Percentiles rank a stretch among this genome's conserved stretches.
These are phyloP conservation scores for Vitellaria paradoxa DNA, from an alignment of 179 eudicot species.

Conservation along the genomic window DNA sequence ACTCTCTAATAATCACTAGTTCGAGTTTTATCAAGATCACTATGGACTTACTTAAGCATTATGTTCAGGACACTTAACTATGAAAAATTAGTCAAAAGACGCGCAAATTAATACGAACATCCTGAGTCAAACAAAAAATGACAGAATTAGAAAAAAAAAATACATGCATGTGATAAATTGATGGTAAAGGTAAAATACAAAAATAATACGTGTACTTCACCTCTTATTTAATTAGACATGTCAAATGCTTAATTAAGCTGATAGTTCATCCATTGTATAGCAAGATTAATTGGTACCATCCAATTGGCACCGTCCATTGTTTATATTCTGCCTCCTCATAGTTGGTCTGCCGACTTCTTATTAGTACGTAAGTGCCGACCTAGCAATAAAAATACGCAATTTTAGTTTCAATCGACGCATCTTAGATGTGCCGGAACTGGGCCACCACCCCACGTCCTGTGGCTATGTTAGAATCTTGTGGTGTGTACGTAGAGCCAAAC, in stretches of 20 bases:
- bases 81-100: too few species aligned
- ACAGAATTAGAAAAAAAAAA: too few species aligned
- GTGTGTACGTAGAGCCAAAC: background rate
- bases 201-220: background rate
- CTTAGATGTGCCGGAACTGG: background rate
- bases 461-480: background rate
- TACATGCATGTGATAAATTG: too few species aligned
- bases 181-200: background rate
- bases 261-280: background rate
- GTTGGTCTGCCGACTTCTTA: slow-evolving; percentile 5
- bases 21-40: too few species aligned
- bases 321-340: background rate
- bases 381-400: background rate
- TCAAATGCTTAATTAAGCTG: background rate
- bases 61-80: too few species aligned
- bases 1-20: too few species aligned
- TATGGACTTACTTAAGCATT: too few species aligned
- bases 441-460: background rate
- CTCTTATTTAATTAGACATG: background rate
- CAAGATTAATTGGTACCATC: background rate
- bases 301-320: background rate
- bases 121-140: too few species aligned
- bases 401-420: slow-evolving; percentile 2
- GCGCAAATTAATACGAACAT: too few species aligned
- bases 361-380: slow-evolving; percentile 2